phyloP scores from a whole-genome alignment of 306 rosid genomes.

The Casuarina equisetifolia region DNA sequence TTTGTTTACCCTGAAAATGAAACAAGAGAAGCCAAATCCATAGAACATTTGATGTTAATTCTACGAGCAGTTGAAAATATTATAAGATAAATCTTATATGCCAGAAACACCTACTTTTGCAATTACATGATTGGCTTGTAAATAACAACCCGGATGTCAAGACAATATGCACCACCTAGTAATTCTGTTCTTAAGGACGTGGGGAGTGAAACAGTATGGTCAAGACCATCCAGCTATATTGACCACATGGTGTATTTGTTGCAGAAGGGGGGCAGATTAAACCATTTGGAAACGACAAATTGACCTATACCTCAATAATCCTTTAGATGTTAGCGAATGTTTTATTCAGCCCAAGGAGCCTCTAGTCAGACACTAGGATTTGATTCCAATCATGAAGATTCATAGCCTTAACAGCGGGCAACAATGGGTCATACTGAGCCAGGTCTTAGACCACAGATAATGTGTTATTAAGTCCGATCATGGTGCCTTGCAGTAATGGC shows the following conservation, averaged over 20 bases:
- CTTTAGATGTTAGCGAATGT: not conserved
- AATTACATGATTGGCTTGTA: slow-evolving; percentile 6
- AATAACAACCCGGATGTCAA: slow-evolving; percentile 6
- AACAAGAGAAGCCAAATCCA: slow-evolving; percentile 19
- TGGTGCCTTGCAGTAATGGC: not conserved
- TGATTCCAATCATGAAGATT: not conserved
- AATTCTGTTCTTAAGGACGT: not conserved
- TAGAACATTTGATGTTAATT: slow-evolving; percentile 9
- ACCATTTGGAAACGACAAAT: too few species aligned
- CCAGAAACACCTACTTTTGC: not conserved
- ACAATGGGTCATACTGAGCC: not conserved
- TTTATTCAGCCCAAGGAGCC: not conserved
- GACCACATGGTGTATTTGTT: too few species aligned
- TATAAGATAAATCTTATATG: slow-evolving; percentile 3
- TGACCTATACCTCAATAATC: not conserved
- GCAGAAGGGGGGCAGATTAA: too few species aligned
- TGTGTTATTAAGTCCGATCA: not conserved
- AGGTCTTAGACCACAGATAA: slow-evolving; percentile 8
- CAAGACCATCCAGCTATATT: slow-evolving; percentile 5
- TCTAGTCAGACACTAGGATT: not conserved
- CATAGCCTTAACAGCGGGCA: not conserved
- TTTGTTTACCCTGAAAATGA: slow-evolving; percentile 87
- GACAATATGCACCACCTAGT: not conserved
- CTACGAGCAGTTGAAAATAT: not conserved
- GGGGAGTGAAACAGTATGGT: not conserved